These are phyloP conservation scores for Nakaseomyces nivariensis DNA, from an alignment of 1,139 yeast species.

Conservation along the genomic window DNA sequence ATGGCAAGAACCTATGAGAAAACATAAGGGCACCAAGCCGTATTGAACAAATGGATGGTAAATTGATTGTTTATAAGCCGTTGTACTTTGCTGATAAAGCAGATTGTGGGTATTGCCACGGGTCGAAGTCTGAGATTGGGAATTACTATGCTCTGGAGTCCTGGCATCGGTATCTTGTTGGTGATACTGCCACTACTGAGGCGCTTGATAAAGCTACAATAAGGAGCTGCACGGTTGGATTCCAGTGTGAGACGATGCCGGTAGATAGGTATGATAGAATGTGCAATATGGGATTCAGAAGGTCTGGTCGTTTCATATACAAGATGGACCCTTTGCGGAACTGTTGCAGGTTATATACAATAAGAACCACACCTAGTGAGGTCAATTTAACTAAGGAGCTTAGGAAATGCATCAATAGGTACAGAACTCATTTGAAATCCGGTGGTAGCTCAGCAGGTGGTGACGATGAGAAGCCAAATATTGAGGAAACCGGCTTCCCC, in stretches of 20 bases:
- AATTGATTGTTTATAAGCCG: constrained; percentile 29
- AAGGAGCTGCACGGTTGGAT: constrained; percentile 37
- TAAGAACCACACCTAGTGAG: constrained; percentile 45
- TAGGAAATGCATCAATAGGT: constrained; percentile 54
- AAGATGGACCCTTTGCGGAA: constrained; percentile 61
- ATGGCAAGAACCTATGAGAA: no score
- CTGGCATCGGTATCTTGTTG: constrained; percentile 12
- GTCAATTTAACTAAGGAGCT: constrained; percentile 54
- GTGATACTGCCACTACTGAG: constrained; percentile 11
- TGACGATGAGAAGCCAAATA: constrained; percentile 25
- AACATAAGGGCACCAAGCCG: no score
- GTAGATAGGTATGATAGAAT: constrained; percentile 49
- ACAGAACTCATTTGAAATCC: constrained; percentile 32
- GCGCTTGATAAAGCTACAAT: background rate
- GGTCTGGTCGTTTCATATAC: constrained; percentile 69
- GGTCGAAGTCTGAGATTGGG: constrained; percentile 32
- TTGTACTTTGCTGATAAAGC: constrained; percentile 29
- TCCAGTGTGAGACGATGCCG: constrained; percentile 39
- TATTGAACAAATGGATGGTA: background rate
- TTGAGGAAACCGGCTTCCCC: constrained; percentile 27
- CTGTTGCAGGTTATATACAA: constrained; percentile 80
- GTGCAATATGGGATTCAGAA: constrained; percentile 64
- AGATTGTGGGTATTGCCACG: constrained; percentile 59
- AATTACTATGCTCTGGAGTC: constrained; percentile 34
- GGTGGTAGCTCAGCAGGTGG: background rate